Evolutionary conservation across 768 basidiomycete species (phyloP).

Genomic region (Mycena rosella): DNA sequence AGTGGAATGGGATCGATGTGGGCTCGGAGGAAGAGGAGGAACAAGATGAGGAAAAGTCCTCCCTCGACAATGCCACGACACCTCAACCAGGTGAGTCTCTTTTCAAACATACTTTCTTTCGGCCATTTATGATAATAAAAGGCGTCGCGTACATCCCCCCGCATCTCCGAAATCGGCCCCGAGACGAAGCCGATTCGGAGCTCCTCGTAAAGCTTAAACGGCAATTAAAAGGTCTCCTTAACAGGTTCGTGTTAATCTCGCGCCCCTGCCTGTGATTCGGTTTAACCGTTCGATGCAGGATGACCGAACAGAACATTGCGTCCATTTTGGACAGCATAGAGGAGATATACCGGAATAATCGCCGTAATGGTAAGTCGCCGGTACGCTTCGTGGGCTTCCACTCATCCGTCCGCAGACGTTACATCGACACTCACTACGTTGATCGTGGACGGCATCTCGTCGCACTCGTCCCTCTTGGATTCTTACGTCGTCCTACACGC

Average conservation of each 20-base stretch:
- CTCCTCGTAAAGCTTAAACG: constrained; percentile 70
- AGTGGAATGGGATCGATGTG: constrained; percentile 50
- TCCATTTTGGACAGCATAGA: constrained; percentile 82
- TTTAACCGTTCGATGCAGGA: constrained; percentile 55
- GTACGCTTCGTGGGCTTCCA: background rate
- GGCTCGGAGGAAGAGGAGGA: constrained; percentile 1
- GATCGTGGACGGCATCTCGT: constrained; percentile 83
- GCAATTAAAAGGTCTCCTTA: constrained; percentile 89
- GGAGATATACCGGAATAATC: constrained; percentile 78
- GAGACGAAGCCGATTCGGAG: constrained; percentile 50
- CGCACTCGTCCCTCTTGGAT: constrained; percentile 85
- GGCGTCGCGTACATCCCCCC: constrained; percentile 84
- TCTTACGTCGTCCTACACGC: constrained; percentile 92
- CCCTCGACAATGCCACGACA: constrained; percentile 34
- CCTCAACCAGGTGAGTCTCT: constrained; percentile 21
- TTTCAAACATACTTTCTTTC: background rate
- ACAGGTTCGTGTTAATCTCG: constrained; percentile 65
- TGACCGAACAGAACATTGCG: constrained; percentile 92
- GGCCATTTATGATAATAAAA: constrained; percentile 35
- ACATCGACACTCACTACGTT: constrained; percentile 82
- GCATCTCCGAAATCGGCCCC: constrained; percentile 66
- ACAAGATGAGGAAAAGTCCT: constrained; percentile 36
- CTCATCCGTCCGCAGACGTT: constrained; percentile 67
- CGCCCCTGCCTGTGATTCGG: background rate
- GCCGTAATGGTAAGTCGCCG: constrained; percentile 76